Base-by-base conservation (phyloP, 345 rosid species). In the Aurinia saxatilis region DNA sequence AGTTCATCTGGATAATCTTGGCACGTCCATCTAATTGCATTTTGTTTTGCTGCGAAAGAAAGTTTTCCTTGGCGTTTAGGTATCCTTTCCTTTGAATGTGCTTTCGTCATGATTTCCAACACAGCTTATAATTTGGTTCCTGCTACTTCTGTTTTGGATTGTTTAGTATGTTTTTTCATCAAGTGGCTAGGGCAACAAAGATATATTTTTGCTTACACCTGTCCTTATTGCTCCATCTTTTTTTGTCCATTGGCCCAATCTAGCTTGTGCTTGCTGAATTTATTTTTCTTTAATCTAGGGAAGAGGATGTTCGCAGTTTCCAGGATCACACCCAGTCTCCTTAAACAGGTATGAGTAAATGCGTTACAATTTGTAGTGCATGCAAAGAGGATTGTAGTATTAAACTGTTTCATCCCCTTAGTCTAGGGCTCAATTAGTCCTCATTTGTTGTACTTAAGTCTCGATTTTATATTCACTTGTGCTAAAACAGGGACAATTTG, bases 261-360 rank as follows among this genome's bases (percentile, higher is more conserved):
- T n/a, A n/a, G n/a, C n/a, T n/a, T n/a, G n/a, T n/a, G n/a, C n/a
- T n/a, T n/a, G n/a, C n/a, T n/a, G n/a, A n/a, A n/a, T 48, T 47
- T 13, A 18, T 11, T 65, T 66, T 60, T 67, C 29, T 70, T 67
- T 41, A 73, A 61, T 57, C 49, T 80, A 88, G 96, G 84, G 74
- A 69, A 73, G 90, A 78, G 85, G 84, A 77, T 75, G 79, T 61
- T 46, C 74, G 10, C 87, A 80, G 7, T 88, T 88, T 62, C 96
- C 96, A 2, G 96, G 96, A 39, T 88, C 96, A 14, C 96, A 88
- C 54, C 96, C 96, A 25, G 96, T 88, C 57, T 88, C 96, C 54
- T 81, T 88, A 61, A 80, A 78, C 84, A 85, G 96, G 96, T 88
- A 37, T 46, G 57, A 30, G 10, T 70, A 18, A 30, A 6, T 29